Percentiles rank a stretch among this genome's conserved stretches.
These are phyloP conservation scores for Nemania sp. DNA, from an alignment of 2,329 filamentous ascomycete genomes.

Conservation along the genomic window DNA sequence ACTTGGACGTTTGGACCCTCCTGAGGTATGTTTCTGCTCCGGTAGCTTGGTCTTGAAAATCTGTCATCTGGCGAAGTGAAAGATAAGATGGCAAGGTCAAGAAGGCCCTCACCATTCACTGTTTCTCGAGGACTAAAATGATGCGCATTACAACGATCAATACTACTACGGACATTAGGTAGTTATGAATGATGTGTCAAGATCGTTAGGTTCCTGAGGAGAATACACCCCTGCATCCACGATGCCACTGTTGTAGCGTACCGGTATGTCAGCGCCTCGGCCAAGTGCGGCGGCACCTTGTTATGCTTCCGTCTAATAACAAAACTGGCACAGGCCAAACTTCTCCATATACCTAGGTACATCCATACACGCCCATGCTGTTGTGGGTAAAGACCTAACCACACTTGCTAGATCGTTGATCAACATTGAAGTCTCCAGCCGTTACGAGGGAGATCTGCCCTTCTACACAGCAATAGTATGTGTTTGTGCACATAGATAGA, in stretches of 20 bases:
- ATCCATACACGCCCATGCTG: slow-evolving; percentile 1
- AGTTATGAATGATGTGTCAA: slow-evolving; percentile 36
- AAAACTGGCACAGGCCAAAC: slow-evolving; percentile 24
- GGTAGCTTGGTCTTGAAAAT: slow-evolving; percentile 22
- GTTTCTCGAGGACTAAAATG: not conserved
- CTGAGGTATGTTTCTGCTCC: slow-evolving; percentile 32
- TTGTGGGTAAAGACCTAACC: slow-evolving; percentile 2
- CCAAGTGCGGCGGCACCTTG: slow-evolving; percentile 33
- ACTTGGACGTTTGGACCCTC: slow-evolving; percentile 30
- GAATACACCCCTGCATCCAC: slow-evolving; percentile 29
- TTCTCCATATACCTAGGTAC: slow-evolving; percentile 26
- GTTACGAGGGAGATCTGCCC: not conserved
- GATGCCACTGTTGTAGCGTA: slow-evolving; percentile 26
- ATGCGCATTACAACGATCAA: not conserved
- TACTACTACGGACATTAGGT: not conserved
- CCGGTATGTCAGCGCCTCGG: slow-evolving; percentile 33
- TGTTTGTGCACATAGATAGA: not conserved
- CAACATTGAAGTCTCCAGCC: not conserved
- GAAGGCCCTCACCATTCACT: not conserved
- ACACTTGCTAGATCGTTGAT: not conserved
- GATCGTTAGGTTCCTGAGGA: slow-evolving; percentile 17
- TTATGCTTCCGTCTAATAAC: slow-evolving; percentile 29
- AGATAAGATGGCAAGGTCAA: not conserved
- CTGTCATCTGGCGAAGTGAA: not conserved
- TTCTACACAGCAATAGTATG: no score